Conservation (phyloP, 805 yeast genomes). For the Zygosaccharomyces bisporus region DNA sequence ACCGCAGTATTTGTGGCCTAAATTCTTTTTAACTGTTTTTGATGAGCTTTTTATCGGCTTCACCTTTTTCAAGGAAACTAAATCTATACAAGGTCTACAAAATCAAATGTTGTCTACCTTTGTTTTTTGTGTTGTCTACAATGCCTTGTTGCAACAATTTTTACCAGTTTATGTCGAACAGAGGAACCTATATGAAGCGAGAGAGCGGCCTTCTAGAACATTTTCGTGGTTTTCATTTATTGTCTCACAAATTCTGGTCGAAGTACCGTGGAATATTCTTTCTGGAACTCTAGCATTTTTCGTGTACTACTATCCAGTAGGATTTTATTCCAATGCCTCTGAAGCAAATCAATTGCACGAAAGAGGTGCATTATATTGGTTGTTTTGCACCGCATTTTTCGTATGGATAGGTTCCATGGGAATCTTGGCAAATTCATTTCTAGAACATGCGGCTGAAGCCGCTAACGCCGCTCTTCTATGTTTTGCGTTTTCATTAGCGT, state of each 20-base stretch:
- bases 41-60: conserved; percentile 67
- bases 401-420: conserved; percentile 57
- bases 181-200: conserved; percentile 64
- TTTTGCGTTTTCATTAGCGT: conserved; percentile 59
- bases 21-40: conserved; percentile 48
- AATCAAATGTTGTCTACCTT: conserved; percentile 77
- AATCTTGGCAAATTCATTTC: conserved; percentile 55
- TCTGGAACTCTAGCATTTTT: conserved; percentile 60
- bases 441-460: conserved; percentile 57
- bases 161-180: conserved; percentile 59
- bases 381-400: conserved; percentile 44
- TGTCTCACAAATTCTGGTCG: conserved; percentile 58
- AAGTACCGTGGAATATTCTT: conserved; percentile 59
- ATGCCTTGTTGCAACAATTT: conserved; percentile 58
- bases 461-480: conserved; percentile 55
- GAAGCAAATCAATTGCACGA: conserved; percentile 45
- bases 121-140: conserved; percentile 57
- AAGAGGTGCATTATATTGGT: conserved; percentile 56
- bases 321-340: conserved; percentile 60
- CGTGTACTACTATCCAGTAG: conserved; percentile 69
- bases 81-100: conserved; percentile 66
- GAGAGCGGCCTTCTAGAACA: conserved; percentile 71
- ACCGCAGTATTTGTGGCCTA: conserved; percentile 59
- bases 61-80: conserved; percentile 65
- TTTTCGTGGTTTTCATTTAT: conserved; percentile 65